Conservation (phyloP, 139 green algal species). For the Haematococcus lacustris region DNA sequence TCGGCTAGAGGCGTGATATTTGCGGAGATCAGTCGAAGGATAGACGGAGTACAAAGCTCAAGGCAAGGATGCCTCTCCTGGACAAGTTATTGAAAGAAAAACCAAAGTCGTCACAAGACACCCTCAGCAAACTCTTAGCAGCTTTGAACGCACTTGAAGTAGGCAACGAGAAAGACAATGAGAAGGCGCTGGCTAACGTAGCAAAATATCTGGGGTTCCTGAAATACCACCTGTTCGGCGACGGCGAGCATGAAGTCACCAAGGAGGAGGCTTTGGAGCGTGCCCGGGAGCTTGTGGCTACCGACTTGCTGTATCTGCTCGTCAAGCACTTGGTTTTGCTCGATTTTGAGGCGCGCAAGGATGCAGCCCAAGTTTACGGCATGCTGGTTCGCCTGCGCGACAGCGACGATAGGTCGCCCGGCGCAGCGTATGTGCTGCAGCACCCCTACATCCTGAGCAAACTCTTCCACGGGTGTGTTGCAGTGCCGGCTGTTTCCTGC, state of each 20-base stretch:
- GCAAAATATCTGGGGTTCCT: constrained; percentile 40
- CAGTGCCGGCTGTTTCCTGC: neutral
- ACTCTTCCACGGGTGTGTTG: constrained; percentile 64
- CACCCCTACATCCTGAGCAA: constrained; percentile 53
- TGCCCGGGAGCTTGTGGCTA: constrained; percentile 41
- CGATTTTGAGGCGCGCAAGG: constrained; percentile 84
- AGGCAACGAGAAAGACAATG: neutral
- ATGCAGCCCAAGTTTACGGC: constrained; percentile 65
- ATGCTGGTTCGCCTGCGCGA: constrained; percentile 65
- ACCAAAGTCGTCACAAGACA: neutral
- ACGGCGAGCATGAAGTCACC: constrained; percentile 51
- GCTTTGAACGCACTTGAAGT: constrained; percentile 11
- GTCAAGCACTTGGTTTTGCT: constrained; percentile 56
- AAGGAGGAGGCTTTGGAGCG: constrained; percentile 59
- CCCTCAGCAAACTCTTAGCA: constrained; percentile 11
- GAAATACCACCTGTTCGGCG: constrained; percentile 60
- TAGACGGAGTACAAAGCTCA: too few relatives aligned
- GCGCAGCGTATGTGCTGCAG: constrained; percentile 52
- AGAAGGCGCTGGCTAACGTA: constrained; percentile 24
- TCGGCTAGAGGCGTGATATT: too few relatives aligned
- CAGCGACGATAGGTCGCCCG: constrained; percentile 43
- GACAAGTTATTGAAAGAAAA: neutral
- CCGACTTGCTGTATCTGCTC: constrained; percentile 51
- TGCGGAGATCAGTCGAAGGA: too few relatives aligned
- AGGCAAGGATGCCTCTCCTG: neutral